Percentiles rank a stretch among this genome's conserved stretches.
These are phyloP conservation scores for Lactarius tabidus DNA, from an alignment of 768 basidiomycete species.

Conservation along the genomic window DNA sequence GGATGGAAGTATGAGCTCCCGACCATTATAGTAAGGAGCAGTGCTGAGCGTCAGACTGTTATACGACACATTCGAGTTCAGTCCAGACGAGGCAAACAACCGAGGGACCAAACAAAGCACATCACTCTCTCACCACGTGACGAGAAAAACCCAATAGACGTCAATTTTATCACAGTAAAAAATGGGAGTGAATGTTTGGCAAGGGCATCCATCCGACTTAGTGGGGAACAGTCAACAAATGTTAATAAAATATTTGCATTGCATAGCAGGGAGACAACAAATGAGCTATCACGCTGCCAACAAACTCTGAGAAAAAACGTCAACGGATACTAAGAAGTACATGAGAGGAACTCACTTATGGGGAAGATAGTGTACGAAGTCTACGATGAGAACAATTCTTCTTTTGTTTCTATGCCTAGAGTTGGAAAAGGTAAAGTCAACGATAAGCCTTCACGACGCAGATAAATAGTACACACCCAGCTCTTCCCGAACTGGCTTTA, in stretches of 20 bases:
- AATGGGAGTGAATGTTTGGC: neutral
- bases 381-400: conserved; percentile 57
- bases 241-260: conserved; percentile 16
- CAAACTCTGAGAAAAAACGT: conserved; percentile 2
- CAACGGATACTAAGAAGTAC: neutral
- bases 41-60: neutral
- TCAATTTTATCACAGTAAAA: neutral
- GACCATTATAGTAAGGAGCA: neutral
- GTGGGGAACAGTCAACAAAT: neutral
- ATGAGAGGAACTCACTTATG: neutral
- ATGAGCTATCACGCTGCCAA: conserved; percentile 21
- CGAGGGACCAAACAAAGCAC: neutral
- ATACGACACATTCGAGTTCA: neutral
- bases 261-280: conserved; percentile 10
- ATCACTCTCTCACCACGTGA: neutral
- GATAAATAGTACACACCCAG: conserved; percentile 55
- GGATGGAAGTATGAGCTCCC: neutral
- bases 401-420: conserved; percentile 56
- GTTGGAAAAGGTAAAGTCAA: conserved; percentile 5
- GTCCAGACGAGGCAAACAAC: neutral
- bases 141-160: neutral
- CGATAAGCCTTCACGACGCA: neutral
- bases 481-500: conserved; percentile 85
- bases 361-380: conserved; percentile 17
- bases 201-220: neutral